Evolutionary conservation across 495 filamentous ascomycete species (phyloP).

Genomic region (Gamarada debralockiae): DNA sequence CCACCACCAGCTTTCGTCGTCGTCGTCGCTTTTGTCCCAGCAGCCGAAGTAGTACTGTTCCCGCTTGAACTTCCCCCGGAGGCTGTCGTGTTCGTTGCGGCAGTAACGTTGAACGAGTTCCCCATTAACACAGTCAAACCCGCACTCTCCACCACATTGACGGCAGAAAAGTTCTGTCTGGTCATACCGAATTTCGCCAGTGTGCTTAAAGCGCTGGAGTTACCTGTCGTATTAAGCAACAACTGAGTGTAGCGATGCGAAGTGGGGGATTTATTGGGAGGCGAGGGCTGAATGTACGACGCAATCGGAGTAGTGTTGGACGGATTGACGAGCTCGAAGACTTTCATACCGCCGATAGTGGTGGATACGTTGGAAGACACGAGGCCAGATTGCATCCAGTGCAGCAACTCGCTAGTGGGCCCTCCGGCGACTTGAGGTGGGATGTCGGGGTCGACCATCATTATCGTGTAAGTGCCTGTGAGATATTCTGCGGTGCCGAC

Average conservation of each 20-base stretch:
- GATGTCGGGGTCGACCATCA: conserved; percentile 24
- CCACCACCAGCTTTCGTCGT: background rate
- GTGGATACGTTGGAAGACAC: conserved; percentile 8
- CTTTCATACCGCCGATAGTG: conserved; percentile 4
- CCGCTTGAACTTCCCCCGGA: background rate
- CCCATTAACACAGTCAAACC: conserved; percentile 10
- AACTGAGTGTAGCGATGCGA: no score
- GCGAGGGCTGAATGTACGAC: no score
- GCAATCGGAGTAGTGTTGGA: no score
- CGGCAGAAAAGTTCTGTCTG: conserved; percentile 13
- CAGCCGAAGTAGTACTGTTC: conserved; percentile 1
- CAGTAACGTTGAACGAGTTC: conserved; percentile 22
- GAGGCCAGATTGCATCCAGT: conserved; percentile 22
- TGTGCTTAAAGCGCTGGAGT: conserved; percentile 12
- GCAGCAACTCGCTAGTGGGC: conserved; percentile 14
- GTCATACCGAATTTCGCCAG: background rate
- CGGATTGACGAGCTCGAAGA: no score
- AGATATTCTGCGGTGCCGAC: conserved; percentile 13
- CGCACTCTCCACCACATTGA: background rate
- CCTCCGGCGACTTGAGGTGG: conserved; percentile 2
- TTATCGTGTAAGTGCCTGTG: conserved; percentile 16
- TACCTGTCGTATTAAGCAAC: no score
- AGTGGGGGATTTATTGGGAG: no score
- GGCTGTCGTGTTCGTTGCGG: conserved; percentile 2
- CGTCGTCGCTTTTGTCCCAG: background rate